Conservation (phyloP, 2,329 filamentous ascomycete species). For the Seiridium cupressi region DNA sequence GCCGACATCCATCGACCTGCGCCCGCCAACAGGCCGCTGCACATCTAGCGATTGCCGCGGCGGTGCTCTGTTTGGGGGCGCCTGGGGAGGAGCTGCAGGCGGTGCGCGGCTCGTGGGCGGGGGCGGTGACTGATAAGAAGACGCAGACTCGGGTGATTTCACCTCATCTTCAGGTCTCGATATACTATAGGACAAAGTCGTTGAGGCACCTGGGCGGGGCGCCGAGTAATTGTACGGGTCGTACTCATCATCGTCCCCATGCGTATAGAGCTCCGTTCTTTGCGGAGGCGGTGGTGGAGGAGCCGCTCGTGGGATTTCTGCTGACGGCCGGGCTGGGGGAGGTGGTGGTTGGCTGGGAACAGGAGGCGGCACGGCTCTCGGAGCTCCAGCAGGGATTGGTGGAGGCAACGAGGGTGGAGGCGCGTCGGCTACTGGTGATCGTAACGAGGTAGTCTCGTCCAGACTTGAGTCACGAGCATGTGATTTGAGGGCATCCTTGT, state of each 20-base stretch:
- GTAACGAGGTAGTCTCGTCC: constrained; percentile 65
- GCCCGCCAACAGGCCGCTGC: constrained; percentile 45
- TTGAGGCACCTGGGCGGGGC: constrained; percentile 23
- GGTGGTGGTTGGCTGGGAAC: constrained; percentile 59
- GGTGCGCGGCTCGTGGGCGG: constrained; percentile 46
- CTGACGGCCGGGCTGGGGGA: constrained; percentile 51
- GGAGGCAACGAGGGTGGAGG: constrained; percentile 47
- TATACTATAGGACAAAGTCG: constrained; percentile 29
- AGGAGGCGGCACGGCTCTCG: constrained; percentile 62
- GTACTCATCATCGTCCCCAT: constrained; percentile 61
- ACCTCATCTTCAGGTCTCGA: constrained; percentile 44
- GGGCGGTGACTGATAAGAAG: constrained; percentile 40
- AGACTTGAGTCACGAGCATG: constrained; percentile 75
- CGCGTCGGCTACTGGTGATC: constrained; percentile 48
- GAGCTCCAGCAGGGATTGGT: constrained; percentile 55
- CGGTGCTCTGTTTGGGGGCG: constrained; percentile 33
- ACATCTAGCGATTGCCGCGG: constrained; percentile 65
- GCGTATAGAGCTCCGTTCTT: constrained; percentile 22
- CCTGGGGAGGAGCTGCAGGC: constrained; percentile 31
- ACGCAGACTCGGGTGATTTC: constrained; percentile 47
- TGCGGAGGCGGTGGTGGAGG: constrained; percentile 49
- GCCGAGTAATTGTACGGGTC: constrained; percentile 62
- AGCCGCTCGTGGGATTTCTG: constrained; percentile 69
- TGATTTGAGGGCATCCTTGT: constrained; percentile 88
- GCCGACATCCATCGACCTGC: constrained; percentile 70